Evolutionary conservation across 805 yeast genomes (phyloP).

Genomic region (Maudiozyma barnettii): DNA sequence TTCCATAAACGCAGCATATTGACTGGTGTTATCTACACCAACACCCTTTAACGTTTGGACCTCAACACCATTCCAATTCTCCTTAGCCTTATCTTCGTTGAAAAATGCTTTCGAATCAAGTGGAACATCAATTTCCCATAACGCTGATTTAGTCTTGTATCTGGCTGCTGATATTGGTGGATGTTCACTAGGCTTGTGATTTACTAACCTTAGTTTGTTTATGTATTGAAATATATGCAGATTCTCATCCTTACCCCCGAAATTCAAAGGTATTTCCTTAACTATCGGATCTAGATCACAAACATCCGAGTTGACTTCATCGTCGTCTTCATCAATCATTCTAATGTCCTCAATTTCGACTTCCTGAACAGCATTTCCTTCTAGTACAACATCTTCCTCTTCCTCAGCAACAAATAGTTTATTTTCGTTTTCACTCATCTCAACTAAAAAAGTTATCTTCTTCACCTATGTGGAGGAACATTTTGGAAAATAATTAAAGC

Average conservation of each 20-base stretch:
- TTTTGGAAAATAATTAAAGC: too few relatives aligned
- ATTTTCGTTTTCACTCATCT: constrained; percentile 11
- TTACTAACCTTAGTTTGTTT: constrained; percentile 22
- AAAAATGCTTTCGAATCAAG: constrained; percentile 58
- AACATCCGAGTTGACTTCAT: constrained; percentile 3
- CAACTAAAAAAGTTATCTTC: not conserved
- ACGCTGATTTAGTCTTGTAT: constrained; percentile 51
- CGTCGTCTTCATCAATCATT: constrained; percentile 4
- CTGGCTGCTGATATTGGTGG: constrained; percentile 37
- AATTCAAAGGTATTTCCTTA: constrained; percentile 48
- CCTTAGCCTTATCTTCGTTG: constrained; percentile 50
- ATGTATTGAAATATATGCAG: constrained; percentile 51
- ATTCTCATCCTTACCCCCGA: constrained; percentile 29
- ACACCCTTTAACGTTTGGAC: constrained; percentile 67
- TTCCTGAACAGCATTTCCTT: not conserved
- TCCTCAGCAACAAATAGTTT: constrained; percentile 32
- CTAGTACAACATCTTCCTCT: constrained; percentile 22
- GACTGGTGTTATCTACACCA: constrained; percentile 44
- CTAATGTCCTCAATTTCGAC: constrained; percentile 8
- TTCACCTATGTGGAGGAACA: too few relatives aligned
- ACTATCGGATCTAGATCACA: constrained; percentile 53
- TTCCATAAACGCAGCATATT: constrained; percentile 37
- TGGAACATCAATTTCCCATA: constrained; percentile 71
- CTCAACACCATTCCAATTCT: constrained; percentile 51
- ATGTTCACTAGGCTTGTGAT: constrained; percentile 22